Evolutionary conservation across 441 rosid species (phyloP).

Genomic region (Macaranga tanarius): DNA sequence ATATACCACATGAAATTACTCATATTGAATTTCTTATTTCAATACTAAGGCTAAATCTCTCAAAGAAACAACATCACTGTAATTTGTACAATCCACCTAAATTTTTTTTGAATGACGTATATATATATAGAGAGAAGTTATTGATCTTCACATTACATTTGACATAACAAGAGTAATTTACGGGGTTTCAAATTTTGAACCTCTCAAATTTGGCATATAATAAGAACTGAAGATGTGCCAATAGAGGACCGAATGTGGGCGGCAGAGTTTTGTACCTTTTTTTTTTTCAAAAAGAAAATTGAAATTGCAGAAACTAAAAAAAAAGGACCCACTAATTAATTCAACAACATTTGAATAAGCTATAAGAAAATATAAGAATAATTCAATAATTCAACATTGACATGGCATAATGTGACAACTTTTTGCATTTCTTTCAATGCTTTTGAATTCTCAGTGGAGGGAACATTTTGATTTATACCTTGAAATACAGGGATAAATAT

Average conservation of each 20-base stretch:
- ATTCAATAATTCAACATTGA: neutral
- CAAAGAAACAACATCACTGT: too few species aligned
- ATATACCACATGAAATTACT: too few species aligned
- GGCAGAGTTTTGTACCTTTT: too few species aligned
- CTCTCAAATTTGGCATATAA: neutral
- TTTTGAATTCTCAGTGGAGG: conserved; percentile 7
- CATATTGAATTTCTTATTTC: too few species aligned
- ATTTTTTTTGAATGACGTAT: too few species aligned
- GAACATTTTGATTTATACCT: neutral
- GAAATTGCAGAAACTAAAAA: neutral
- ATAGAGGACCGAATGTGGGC: too few species aligned
- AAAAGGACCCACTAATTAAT: conserved; percentile 1
- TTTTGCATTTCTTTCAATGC: neutral
- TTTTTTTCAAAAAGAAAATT: neutral
- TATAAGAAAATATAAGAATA: neutral
- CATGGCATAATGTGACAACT: neutral
- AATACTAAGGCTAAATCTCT: too few species aligned
- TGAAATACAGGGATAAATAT: neutral
- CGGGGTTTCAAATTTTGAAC: neutral
- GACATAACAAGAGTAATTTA: neutral
- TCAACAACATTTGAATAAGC: neutral
- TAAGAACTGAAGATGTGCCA: too few species aligned
- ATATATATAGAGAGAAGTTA: too few species aligned
- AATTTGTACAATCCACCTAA: too few species aligned
- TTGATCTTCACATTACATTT: too few species aligned